Percentiles rank a stretch among this genome's conserved stretches.
phyloP scores from a whole-genome alignment of 345 rosid genomes.

The Pugionium cornutum region DNA sequence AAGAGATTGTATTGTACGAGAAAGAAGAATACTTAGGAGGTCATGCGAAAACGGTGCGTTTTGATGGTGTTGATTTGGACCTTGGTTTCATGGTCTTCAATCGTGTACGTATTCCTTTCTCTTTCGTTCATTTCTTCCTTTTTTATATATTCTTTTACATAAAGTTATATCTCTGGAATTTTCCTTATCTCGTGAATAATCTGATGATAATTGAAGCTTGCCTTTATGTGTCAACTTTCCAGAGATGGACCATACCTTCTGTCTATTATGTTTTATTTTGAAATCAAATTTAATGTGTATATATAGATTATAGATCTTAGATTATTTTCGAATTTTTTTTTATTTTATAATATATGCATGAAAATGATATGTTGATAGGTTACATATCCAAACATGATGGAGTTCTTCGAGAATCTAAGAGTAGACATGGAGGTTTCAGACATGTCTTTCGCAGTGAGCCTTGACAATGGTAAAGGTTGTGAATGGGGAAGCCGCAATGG shows the following conservation, averaged over 20 bases:
- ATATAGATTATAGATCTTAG: no score
- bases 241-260: no score
- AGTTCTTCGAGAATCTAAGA: conserved; percentile 76
- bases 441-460: conserved; percentile 87
- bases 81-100: conserved; percentile 78
- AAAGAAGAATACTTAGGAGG: conserved; percentile 65
- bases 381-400: conserved; percentile 93
- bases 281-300: no score
- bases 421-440: conserved; percentile 80
- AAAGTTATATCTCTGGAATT: no score
- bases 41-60: conserved; percentile 59
- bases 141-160: no score
- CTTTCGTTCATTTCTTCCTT: not conserved
- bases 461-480: conserved; percentile 66
- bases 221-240: no score
- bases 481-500: conserved; percentile 97
- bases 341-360: no score
- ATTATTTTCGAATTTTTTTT: no score
- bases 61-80: conserved; percentile 60
- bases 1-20: conserved; percentile 61
- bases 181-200: no score
- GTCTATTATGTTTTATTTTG: no score
- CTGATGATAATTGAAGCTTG: no score
- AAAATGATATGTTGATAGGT: conserved; percentile 48
- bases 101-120: conserved; percentile 41